Base-by-base conservation (phyloP, 192 early-diverging fungal genomes). In the Kickxella alabastrina region DNA sequence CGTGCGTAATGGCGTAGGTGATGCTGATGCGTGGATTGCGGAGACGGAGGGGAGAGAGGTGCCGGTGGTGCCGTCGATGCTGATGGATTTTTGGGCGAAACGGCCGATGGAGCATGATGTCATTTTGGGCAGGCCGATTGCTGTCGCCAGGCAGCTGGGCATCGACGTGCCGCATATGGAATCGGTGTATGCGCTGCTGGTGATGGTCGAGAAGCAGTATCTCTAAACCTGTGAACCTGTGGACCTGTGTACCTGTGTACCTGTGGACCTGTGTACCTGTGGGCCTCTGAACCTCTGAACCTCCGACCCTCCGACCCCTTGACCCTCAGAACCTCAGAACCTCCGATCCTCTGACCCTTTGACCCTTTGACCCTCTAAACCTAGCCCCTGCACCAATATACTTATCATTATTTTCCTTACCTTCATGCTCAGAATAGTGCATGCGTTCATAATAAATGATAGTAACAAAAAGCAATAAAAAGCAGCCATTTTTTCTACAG, bases 71-170 rank as follows among this genome's bases (percentile, higher is more conserved):
- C 81, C 83, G 10, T 81, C 79, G 53, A 85, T 85, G 83, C 65
- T 85, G 40, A 67, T 80, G 66, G 83, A 85, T 52, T 81, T 63
- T 47, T 48, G 59, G 36, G 62, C 66, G 1, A 53, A 54, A 4
- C 50, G 75, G 17, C 70, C 77, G 24, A 63, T 85, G 69, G 83
- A 85, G 58, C 69, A 80, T 19, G 79, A 71, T 37, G 80, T 79
- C 8, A 79, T 85, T 42, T 43, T 85, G 13, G 59, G 58, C 8
- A 67, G 78, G 6, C 78, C 83, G 31, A 63, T 85, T 15, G 35
- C 52, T 3, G 44, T 75, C 15, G 83, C 78, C 3, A 40, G 64
- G 17, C 15, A 53, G 35, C 53, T 66, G 10, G 67, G 77, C 17
- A 36, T 79, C 25, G 43, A 38, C 4, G 75, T 68, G 40, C 80